Base-by-base conservation (phyloP, 345 rosid genomes). In the Lagerstroemia speciosa region DNA sequence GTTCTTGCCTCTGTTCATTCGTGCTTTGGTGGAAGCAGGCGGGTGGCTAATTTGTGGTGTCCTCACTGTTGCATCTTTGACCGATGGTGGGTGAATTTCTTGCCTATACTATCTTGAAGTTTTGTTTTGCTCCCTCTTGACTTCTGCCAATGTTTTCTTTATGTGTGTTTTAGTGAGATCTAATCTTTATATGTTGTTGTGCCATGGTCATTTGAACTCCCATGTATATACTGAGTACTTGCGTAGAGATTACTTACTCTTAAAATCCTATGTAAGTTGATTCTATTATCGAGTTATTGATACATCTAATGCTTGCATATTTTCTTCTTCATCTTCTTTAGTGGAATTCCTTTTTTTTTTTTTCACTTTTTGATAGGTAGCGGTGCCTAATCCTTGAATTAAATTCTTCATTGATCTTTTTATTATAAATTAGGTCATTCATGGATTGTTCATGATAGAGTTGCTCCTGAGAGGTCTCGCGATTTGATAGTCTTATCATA, bases 401-500 rank as follows among this genome's bases (percentile, higher is more conserved):
- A 24, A 40, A 53, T 52, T 12, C 20, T 48, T 26, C 48, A 3
- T 11, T 22, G 16, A 22, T 24, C 31, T 8, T 41, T 50, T 32
- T 2, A 74, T 70, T 75, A 27, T 69, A 71, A 68, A 38, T 70
- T 74, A 91, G 99, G 99, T 81, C 89, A 94, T 80, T 93, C 95
- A 2, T 94, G 97, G 99, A 94, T 94, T 63, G 80, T 94, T 68
- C 95, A 94, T 79, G 99, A 89, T 66, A 83, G 77, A 60, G 89
- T 89, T 67, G 98, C 99, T 64, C 96, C 93, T 0, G 96, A 89
- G 75, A 89, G 83, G 61, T 96, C 97, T 70, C 79, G 91, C 26
- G 99, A 91, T 80, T 92, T 96, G 66, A 97, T 97, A 40, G 99
- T 94, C 19, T 78, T 94, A 78, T 78, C 96, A 15, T 93, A 97